Percentiles rank a stretch among this genome's conserved stretches.
phyloP scores from a whole-genome alignment of 73 alveolate genomes.

The Paramecium bursaria region DNA sequence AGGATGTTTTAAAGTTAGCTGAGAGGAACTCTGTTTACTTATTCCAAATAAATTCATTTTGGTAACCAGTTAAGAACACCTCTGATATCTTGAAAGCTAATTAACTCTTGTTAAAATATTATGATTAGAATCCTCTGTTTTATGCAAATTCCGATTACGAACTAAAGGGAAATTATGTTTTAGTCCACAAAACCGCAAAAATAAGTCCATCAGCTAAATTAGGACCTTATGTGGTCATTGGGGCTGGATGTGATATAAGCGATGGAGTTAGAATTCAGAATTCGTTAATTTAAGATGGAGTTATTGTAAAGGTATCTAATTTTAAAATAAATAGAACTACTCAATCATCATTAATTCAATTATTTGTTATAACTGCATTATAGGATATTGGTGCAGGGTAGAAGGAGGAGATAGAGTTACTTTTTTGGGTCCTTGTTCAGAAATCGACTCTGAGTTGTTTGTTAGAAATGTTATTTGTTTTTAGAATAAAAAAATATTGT shows the following conservation, averaged over 20 bases:
- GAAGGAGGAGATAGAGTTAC: slow-evolving; percentile 67
- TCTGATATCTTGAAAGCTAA: slow-evolving; percentile 22
- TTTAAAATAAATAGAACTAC: slow-evolving; percentile 59
- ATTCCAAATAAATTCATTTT: slow-evolving; percentile 19
- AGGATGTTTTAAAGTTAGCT: slow-evolving; percentile 22
- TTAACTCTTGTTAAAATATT: slow-evolving; percentile 2
- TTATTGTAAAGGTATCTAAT: slow-evolving; percentile 43
- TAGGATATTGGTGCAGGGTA: slow-evolving; percentile 75
- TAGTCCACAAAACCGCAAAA: slow-evolving; percentile 75
- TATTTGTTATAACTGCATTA: slow-evolving; percentile 65
- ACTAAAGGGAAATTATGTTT: slow-evolving; percentile 60
- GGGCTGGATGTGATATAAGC: slow-evolving; percentile 90
- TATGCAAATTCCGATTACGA: not conserved
- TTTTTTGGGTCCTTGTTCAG: slow-evolving; percentile 42
- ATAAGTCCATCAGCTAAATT: slow-evolving; percentile 80
- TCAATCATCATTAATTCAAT: slow-evolving; percentile 68
- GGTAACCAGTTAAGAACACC: slow-evolving; percentile 40
- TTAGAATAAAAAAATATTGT: not conserved
- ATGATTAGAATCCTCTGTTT: not conserved
- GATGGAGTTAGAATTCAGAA: slow-evolving; percentile 85
- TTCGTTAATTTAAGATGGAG: slow-evolving; percentile 71
- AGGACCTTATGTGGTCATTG: slow-evolving; percentile 98
- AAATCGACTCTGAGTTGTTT: slow-evolving; percentile 25
- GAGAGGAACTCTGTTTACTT: slow-evolving; percentile 3
- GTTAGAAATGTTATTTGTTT: slow-evolving; percentile 44